Percentiles rank a stretch among this genome's conserved stretches.
Conservation (phyloP, 768 basidiomycete species). For the Hericium rajendrae region DNA sequence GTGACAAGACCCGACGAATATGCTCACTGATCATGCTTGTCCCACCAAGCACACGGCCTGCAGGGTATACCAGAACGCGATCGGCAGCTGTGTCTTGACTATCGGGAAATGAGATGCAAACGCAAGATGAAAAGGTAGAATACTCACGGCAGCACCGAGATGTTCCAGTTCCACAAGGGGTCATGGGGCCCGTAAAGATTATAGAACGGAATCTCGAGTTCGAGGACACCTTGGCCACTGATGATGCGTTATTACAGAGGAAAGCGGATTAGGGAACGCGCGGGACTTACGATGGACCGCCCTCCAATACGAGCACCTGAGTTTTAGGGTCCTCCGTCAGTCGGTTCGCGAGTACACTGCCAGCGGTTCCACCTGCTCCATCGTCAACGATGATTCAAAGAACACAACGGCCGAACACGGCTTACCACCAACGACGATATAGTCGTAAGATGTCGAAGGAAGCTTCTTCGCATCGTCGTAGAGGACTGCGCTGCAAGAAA, state of each 20-base stretch:
- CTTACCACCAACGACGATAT: conserved; percentile 27
- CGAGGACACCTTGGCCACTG: not conserved
- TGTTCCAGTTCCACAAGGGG: conserved; percentile 12
- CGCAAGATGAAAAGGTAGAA: not conserved
- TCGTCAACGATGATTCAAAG: not conserved
- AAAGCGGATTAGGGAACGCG: not conserved
- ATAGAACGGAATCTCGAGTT: not conserved
- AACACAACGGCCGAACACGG: not conserved
- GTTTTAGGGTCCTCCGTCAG: conserved; percentile 44
- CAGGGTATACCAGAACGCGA: not conserved
- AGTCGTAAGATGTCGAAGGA: conserved; percentile 18
- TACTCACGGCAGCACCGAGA: conserved; percentile 10
- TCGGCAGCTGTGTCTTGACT: not conserved
- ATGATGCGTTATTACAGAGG: not conserved
- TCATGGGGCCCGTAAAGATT: not conserved
- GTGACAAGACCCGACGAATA: not conserved
- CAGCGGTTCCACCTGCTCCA: conserved; percentile 40
- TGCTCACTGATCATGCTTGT: conserved; percentile 1
- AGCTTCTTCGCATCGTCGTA: not conserved
- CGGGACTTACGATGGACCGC: conserved; percentile 25
- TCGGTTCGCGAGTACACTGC: conserved; percentile 50
- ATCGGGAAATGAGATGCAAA: not conserved
- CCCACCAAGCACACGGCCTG: conserved; percentile 1
- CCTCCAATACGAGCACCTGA: conserved; percentile 48
- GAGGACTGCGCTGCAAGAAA: not conserved